Evolutionary conservation across 2,329 filamentous ascomycete genomes (phyloP), one percentile per base, ranked within the genome.

Genomic region (Didymella sp.): DNA sequence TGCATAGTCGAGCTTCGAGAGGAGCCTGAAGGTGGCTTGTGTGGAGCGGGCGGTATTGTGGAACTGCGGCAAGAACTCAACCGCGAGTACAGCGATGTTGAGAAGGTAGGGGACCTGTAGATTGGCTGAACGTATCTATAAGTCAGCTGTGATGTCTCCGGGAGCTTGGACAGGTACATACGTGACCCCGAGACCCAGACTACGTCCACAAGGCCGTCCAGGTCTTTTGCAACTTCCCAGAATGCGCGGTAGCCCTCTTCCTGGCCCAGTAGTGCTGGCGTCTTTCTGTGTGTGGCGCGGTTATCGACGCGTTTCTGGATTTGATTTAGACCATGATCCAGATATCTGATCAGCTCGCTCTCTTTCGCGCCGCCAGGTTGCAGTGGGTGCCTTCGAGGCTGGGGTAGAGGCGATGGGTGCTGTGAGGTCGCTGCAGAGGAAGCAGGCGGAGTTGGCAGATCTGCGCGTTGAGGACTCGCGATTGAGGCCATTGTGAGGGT

Each of bases 131-230:
- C 21, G 27, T 22, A 12, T 41, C 17, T 48, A 11, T 11, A 33
- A 51, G 31, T 62, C 46, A 55, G 58, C 40, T 33, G 17, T 3
- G 8, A 9, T 2, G 4, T 2, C n/a, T 24, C 9, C 21, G 22
- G 25, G 17, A 21, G 19, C 11, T 24, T 11, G 25, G 17, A 15
- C 30, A 40, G 27, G 43, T 27, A 82, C 90, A 73, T 81, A 92
- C 92, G 92, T 21, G 93, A 96, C 9, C 90, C 91, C 27, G 88
- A 91, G 21, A 91, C 84, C 94, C 94, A 98, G 5, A 96, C 77
- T 7, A 96, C 84, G 73, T 96, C 89, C 15, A 96, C 78, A 12
- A 96, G 73, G 6, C 82, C 82, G 53, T 93, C 89, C 0, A 96
- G 76, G 69, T 96, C 92, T 54, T 80, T 84, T 51, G 86, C 91